Conservation (phyloP, 2,329 filamentous ascomycete genomes). For the Microcyclosporella mali region DNA sequence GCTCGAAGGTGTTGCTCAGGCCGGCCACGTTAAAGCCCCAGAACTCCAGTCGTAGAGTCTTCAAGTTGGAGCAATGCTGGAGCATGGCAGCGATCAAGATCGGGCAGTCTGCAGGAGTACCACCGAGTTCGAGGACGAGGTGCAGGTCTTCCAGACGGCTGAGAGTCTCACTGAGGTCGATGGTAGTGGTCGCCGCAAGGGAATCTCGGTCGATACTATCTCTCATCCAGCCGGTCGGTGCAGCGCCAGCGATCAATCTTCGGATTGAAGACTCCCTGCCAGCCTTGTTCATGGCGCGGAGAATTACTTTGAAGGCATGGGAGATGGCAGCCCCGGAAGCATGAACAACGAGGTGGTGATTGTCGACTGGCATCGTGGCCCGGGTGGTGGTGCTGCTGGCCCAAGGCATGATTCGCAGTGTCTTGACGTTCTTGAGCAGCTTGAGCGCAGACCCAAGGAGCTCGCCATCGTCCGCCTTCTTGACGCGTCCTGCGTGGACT, state of each 20-base stretch:
- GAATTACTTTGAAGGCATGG: slow-evolving; percentile 1
- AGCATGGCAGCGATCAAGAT: slow-evolving; percentile 2
- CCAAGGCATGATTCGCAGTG: too few relatives aligned
- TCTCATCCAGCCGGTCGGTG: slow-evolving; percentile 3
- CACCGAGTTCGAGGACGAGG: slow-evolving; percentile 5
- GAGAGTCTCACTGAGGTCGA: neutral
- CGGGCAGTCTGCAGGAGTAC: neutral
- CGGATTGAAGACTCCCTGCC: neutral
- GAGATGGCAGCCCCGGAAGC: neutral
- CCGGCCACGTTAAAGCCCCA: slow-evolving; percentile 5
- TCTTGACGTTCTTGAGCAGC: too few relatives aligned
- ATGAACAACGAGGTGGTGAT: neutral
- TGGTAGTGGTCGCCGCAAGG: too few relatives aligned
- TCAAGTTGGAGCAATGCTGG: slow-evolving; percentile 1
- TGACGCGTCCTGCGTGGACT: neutral
- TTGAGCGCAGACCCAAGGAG: too few relatives aligned
- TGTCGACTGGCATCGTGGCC: too few relatives aligned
- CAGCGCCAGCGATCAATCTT: neutral
- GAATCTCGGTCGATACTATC: too few relatives aligned
- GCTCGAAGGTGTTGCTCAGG: slow-evolving; percentile 2
- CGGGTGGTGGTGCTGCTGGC: too few relatives aligned
- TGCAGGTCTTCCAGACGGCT: slow-evolving; percentile 1
- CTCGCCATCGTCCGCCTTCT: neutral
- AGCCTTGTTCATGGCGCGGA: slow-evolving; percentile 2
- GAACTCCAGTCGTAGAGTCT: slow-evolving; percentile 6